Base-by-base conservation (phyloP, 768 basidiomycete species). In the Baorangia bicolor region DNA sequence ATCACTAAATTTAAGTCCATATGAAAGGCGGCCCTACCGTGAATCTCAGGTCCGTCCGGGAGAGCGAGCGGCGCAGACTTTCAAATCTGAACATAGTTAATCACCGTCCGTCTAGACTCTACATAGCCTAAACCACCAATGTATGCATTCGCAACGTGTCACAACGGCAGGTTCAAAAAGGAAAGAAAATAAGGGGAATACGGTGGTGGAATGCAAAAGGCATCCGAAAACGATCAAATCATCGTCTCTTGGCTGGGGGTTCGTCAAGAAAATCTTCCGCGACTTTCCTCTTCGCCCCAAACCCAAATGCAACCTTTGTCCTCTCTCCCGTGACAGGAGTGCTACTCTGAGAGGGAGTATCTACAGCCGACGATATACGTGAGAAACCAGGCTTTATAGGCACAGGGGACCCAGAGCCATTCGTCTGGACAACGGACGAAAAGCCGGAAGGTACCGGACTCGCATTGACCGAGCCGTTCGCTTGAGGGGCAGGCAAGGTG, bases 211-310 rank as follows among this genome's bases (percentile, higher is more conserved):
- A 34, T 23, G 41, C n/a, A 33, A 35, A 28, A 40, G 10, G 41
- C 42, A 25, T 58, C 39, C 45, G 21, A 43, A 37, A 53, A 40
- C 25, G 7, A 33, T 30, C 21, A 23, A 39, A 49, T 71, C 55
- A 76, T 51, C 74, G 70, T 52, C 70, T 73, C 76, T 93, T 93
- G 25, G 84, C 67, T 10, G 87, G 81, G 7, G 89, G 90, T 5
- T 85, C 79, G 14, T 81, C 86, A 21, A 74, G 71, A n/a, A 80
- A 78, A 53, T 92, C 90, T 31, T 87, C 87, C 2, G 71, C 81
- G 5, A 88, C 89, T 68, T 93, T 94, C 64, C 92, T 78, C 78
- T 94, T 94, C 43, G 78, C 74, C 33, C 86, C 86, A 66, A 93
- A 82, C 12, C 89, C 89, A 68, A 93, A 85, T 6, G 83, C 81